These are phyloP conservation scores for Venturiaceae sp. DNA, from an alignment of 2,329 filamentous ascomycete genomes.

Conservation along the genomic window DNA sequence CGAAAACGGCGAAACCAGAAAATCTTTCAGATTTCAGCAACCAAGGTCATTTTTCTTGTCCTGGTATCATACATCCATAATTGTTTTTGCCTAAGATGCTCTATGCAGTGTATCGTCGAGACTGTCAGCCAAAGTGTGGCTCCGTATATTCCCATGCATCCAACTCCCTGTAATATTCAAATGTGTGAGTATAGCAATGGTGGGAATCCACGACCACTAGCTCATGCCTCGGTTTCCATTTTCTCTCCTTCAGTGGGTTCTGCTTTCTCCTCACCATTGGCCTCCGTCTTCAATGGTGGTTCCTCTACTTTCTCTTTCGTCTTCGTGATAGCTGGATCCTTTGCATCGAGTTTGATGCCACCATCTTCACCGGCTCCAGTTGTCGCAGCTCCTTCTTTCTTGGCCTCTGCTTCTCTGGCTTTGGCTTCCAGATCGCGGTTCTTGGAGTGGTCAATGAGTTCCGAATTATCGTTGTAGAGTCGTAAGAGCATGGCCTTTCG, in stretches of 20 bases:
- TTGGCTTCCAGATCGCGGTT: background rate
- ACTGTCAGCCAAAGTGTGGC: background rate
- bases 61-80: background rate
- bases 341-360: background rate
- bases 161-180: background rate
- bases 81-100: background rate
- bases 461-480: conserved; percentile 70
- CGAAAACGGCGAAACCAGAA: background rate
- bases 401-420: background rate
- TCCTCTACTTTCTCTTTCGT: background rate
- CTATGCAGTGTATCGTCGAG: background rate
- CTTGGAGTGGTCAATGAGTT: conserved; percentile 7
- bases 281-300: background rate
- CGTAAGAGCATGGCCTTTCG: conserved; percentile 81
- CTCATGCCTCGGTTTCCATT: background rate
- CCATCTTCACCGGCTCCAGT: background rate
- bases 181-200: too few relatives aligned
- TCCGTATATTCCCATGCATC: background rate
- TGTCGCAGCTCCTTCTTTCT: background rate
- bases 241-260: background rate
- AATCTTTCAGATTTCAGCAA: background rate
- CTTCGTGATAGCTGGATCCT: background rate
- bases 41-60: background rate
- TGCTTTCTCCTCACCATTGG: background rate
- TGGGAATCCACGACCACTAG: background rate